A percentile compares a stretch with the other conserved stretches of the same genome.
These are phyloP conservation scores for Boletus barrowsii DNA, from an alignment of 768 basidiomycete genomes.

Conservation along the genomic window DNA sequence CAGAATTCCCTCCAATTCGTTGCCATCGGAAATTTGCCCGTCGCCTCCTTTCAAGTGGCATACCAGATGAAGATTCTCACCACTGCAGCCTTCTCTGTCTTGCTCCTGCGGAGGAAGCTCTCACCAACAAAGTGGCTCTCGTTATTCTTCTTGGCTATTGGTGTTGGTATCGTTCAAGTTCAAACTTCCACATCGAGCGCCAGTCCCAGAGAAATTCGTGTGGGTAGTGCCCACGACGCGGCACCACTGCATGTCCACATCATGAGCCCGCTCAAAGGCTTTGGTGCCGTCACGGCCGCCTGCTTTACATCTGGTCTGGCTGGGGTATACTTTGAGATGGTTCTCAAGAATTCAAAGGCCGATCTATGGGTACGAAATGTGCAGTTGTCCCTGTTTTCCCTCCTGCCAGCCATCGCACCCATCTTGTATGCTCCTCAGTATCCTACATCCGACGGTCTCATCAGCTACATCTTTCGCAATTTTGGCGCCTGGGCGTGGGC, in stretches of 20 bases:
- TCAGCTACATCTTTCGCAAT: slow-evolving; percentile 69
- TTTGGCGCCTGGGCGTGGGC: slow-evolving; percentile 97
- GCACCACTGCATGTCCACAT: slow-evolving; percentile 58
- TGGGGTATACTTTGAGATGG: slow-evolving; percentile 94
- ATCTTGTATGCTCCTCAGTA: slow-evolving; percentile 56
- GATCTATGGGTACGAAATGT: slow-evolving; percentile 92
- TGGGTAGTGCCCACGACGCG: slow-evolving; percentile 69
- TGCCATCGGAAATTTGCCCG: slow-evolving; percentile 91
- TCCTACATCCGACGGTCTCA: slow-evolving; percentile 44
- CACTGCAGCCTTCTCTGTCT: slow-evolving; percentile 89
- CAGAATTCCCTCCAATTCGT: slow-evolving; percentile 98
- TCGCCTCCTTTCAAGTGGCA: slow-evolving; percentile 95
- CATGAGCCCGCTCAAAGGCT: slow-evolving; percentile 82
- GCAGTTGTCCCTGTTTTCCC: slow-evolving; percentile 84
- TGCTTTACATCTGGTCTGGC: slow-evolving; percentile 90
- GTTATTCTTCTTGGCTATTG: slow-evolving; percentile 83
- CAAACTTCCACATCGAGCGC: slow-evolving; percentile 53
- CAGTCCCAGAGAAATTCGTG: slow-evolving; percentile 36
- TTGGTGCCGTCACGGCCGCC: slow-evolving; percentile 77
- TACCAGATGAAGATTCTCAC: slow-evolving; percentile 99
- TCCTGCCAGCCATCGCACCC: slow-evolving; percentile 84
- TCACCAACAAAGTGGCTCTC: slow-evolving; percentile 80
- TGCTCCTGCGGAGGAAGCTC: slow-evolving; percentile 74
- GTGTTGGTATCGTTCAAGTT: slow-evolving; percentile 93
- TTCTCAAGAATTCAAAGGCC: slow-evolving; percentile 76